These are phyloP conservation scores for Tillandsia leiboldiana DNA, from an alignment of 176 grass and related monocot species.

Conservation along the genomic window DNA sequence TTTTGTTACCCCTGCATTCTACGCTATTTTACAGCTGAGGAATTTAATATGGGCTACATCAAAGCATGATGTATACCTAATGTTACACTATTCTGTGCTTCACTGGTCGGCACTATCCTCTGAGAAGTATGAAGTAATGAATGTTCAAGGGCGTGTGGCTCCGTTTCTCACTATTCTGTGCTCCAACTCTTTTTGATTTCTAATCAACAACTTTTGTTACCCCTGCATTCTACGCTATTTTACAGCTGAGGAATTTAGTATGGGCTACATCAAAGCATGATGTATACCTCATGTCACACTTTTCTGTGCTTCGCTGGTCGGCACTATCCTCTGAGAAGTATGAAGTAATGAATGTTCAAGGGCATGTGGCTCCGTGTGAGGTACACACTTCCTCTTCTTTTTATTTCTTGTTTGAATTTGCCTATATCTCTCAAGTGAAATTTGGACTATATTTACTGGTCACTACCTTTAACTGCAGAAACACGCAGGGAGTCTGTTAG, in stretches of 20 bases:
- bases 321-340: constrained; percentile 37
- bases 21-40: constrained; percentile 46
- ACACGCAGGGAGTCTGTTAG: constrained; percentile 60
- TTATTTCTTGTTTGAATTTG: neutral
- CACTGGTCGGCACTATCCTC: constrained; percentile 59
- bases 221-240: neutral
- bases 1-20: too few species aligned
- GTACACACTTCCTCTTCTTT: constrained; percentile 29
- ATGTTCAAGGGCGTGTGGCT: constrained; percentile 54
- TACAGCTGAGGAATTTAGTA: constrained; percentile 84
- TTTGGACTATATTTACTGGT: constrained; percentile 11
- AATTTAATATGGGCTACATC: constrained; percentile 85
- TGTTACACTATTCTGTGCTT: constrained; percentile 56
- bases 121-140: constrained; percentile 49
- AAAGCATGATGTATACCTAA: constrained; percentile 79
- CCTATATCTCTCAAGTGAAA: constrained; percentile 4
- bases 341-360: constrained; percentile 62
- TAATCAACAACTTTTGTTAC: neutral
- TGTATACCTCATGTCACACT: constrained; percentile 66
- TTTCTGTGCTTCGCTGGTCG: constrained; percentile 74
- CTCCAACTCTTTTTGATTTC: neutral
- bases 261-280: constrained; percentile 84
- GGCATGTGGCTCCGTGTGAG: constrained; percentile 51
- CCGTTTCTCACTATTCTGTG: too few species aligned
- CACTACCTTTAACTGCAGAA: constrained; percentile 33